Evolutionary conservation across 257 asterid species (phyloP).

Genomic region (Solanum gracilifrons): DNA sequence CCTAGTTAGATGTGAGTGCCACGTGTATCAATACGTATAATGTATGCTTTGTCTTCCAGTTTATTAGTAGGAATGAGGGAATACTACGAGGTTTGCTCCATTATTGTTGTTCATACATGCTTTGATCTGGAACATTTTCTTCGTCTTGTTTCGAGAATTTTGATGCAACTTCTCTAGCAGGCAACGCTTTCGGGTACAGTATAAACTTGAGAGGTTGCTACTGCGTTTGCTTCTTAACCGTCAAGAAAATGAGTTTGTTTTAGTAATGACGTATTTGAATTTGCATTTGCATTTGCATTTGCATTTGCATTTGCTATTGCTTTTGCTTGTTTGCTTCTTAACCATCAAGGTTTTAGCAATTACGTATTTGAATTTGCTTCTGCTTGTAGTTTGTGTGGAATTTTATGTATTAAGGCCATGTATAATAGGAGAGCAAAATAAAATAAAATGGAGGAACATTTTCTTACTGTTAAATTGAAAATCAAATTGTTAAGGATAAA

Average conservation of each 20-base stretch:
- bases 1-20: constrained; percentile 4
- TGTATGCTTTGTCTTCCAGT: not conserved
- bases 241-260: not conserved
- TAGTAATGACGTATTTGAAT: not conserved
- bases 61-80: not conserved
- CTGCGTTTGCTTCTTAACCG: not conserved
- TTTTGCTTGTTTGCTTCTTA: not conserved
- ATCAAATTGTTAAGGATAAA: not conserved
- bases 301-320: not conserved
- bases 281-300: not conserved
- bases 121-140: not conserved
- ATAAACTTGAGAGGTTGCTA: not conserved
- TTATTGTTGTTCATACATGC: not conserved
- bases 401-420: not conserved
- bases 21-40: not conserved
- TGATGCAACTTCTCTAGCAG: not conserved
- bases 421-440: not conserved
- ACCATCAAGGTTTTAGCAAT: not conserved
- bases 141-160: not conserved
- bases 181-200: not conserved
- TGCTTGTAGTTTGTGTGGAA: not conserved
- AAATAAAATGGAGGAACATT: not conserved
- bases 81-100: not conserved
- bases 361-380: not conserved
- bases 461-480: too few species aligned